Evolutionary conservation across 257 asterid genomes (phyloP).

Genomic region (Jasminum sambac): DNA sequence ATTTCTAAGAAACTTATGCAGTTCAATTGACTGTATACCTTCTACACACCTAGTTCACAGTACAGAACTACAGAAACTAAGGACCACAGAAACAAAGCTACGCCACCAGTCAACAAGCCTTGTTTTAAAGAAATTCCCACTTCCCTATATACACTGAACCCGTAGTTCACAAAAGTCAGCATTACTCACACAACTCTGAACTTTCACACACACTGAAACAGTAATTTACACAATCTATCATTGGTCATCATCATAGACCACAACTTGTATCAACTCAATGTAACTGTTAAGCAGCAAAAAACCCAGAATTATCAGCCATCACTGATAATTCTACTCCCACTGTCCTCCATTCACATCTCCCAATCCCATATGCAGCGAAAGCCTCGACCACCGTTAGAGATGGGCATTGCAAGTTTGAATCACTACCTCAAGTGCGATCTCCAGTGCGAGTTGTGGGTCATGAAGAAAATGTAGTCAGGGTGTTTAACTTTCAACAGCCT

Average conservation of each 20-base stretch:
- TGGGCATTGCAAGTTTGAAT: neutral
- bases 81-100: neutral
- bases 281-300: neutral
- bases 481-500: slow-evolving; percentile 62
- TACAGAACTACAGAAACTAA: no score
- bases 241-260: slow-evolving; percentile 18
- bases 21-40: no score
- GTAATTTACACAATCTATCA: slow-evolving; percentile 28
- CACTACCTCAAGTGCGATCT: slow-evolving; percentile 52
- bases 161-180: neutral
- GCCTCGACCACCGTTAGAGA: slow-evolving; percentile 5
- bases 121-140: neutral
- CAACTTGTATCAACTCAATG: neutral
- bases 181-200: neutral
- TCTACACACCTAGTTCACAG: no score
- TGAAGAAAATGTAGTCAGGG: slow-evolving; percentile 71
- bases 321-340: slow-evolving; percentile 8
- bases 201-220: slow-evolving; percentile 7
- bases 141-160: neutral
- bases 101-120: neutral
- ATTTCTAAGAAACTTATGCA: no score
- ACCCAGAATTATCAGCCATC: neutral
- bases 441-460: slow-evolving; percentile 49
- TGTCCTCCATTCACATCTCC: slow-evolving; percentile 8
- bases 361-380: neutral